Base-by-base conservation (phyloP, 1,284 basidiomycete species). In the Microstroma glucosiphilum region DNA sequence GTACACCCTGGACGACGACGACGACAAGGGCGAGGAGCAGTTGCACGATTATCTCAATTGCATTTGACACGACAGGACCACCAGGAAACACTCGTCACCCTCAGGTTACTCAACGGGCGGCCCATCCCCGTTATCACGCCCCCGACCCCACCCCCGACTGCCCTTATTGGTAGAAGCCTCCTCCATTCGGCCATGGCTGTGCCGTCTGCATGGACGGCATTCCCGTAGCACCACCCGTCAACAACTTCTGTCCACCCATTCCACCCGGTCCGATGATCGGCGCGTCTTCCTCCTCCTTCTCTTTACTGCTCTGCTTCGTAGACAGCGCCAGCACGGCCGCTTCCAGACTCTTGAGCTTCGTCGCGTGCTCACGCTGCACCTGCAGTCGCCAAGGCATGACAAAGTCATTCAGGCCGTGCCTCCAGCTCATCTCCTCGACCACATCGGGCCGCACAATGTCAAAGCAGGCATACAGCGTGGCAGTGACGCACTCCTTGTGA, bases 401-500 rank as follows among this genome's bases (percentile, higher is more conserved):
- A 82, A 94, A 96, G 81, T 98, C 96, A 76, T 90, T 90, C 57
- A 98, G 83, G 15, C 88, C 93, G 71, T 96, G 88, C 77, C 91
- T 88, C 96, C 96, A 98, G 68, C 89, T 90, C 46, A 96, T 82
- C 81, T 97, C 94, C 81, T 93, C 90, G 40, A 96, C 91, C 62
- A 93, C 82, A 79, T 98, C 96, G 0, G 91, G 85, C 48, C 90
- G 86, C 59, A 98, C 82, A 13, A 96, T 83, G 80, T 98, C 93
- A 82, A 93, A 98, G 70, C 91, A 94, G 46, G 90, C 85, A 75
- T 87, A 96, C 43, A 96, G 85, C 72, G 89, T 84, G 1, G 91
- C 92, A 0, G 92, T 88, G 80, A 96, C 97, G 80, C 91, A 94
- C 80, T 98, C 96, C 82, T 92, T 94, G 85, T 94, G 96, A 46